phyloP scores from a whole-genome alignment of 2,329 filamentous ascomycete species.

The Niveomyces coronatus region DNA sequence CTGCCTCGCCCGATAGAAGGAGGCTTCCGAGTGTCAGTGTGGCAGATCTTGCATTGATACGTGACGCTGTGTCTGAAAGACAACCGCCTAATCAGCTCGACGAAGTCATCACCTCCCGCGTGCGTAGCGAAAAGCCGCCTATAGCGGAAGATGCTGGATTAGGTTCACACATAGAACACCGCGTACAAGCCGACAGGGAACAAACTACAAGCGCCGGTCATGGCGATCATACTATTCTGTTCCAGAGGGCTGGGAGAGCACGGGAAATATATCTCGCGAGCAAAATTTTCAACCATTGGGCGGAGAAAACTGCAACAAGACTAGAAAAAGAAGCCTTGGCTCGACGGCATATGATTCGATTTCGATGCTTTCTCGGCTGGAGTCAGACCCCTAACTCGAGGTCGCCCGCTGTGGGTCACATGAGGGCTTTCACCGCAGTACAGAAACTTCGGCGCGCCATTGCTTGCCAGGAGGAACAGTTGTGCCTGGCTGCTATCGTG shows the following conservation, averaged over 20 bases:
- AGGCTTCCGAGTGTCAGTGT: too few relatives aligned
- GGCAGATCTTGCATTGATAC: too few relatives aligned
- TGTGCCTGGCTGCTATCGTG: conserved; percentile 17
- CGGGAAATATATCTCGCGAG: conserved; percentile 51
- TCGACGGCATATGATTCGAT: conserved; percentile 58
- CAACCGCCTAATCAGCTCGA: too few relatives aligned
- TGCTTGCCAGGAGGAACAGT: conserved; percentile 17
- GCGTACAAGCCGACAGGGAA: too few relatives aligned
- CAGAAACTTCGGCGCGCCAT: conserved; percentile 25
- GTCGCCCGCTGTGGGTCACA: conserved; percentile 19
- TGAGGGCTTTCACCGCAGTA: conserved; percentile 20
- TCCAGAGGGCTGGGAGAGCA: conserved; percentile 48
- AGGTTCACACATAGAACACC: too few relatives aligned
- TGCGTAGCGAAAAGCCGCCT: too few relatives aligned
- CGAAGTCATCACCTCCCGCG: too few relatives aligned
- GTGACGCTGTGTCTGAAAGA: too few relatives aligned
- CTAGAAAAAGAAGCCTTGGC: conserved; percentile 56
- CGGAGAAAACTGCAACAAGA: conserved; percentile 52
- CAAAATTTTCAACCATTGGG: conserved; percentile 45
- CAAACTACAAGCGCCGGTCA: conserved; percentile 6
- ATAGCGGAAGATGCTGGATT: too few relatives aligned
- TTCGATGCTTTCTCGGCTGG: conserved; percentile 30
- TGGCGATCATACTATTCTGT: conserved; percentile 8
- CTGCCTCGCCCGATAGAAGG: too few relatives aligned
- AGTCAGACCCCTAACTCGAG: conserved; percentile 22